phyloP scores from a whole-genome alignment of 805 yeast species.

The Nakazawaea peltata region DNA sequence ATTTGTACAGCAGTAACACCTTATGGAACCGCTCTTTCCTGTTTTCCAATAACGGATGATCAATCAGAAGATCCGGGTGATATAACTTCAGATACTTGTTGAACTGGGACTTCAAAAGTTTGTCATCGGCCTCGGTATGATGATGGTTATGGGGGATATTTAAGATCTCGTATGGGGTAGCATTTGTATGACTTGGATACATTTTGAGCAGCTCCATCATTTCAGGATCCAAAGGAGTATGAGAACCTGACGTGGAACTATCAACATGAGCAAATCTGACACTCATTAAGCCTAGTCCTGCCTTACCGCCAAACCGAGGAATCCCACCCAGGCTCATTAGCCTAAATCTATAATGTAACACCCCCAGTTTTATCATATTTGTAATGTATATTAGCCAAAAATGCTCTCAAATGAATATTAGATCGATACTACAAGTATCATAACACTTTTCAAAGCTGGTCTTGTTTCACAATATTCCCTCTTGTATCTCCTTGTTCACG shows the following conservation, averaged over 20 bases:
- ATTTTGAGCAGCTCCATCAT: conserved; percentile 16
- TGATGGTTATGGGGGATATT: conserved; percentile 26
- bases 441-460: too few relatives aligned
- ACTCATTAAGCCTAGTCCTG: too few relatives aligned
- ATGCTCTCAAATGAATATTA: too few relatives aligned
- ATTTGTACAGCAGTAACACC: conserved; percentile 50
- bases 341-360: too few relatives aligned
- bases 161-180: conserved; percentile 70
- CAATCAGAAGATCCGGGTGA: conserved; percentile 57
- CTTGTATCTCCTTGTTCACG: too few relatives aligned
- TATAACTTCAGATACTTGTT: conserved; percentile 62
- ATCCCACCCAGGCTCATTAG: too few relatives aligned
- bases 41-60: conserved; percentile 3
- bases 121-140: conserved; percentile 24
- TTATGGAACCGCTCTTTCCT: conserved; percentile 42
- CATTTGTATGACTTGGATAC: conserved; percentile 41
- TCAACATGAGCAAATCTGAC: neutral
- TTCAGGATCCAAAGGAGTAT: conserved; percentile 6
- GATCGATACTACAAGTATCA: too few relatives aligned
- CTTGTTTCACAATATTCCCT: too few relatives aligned
- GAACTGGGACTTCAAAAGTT: conserved; percentile 39
- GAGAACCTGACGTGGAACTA: neutral
- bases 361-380: too few relatives aligned
- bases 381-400: too few relatives aligned
- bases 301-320: too few relatives aligned